Base-by-base conservation (phyloP, 768 basidiomycete species). In the Cystobasidium tubakii region DNA sequence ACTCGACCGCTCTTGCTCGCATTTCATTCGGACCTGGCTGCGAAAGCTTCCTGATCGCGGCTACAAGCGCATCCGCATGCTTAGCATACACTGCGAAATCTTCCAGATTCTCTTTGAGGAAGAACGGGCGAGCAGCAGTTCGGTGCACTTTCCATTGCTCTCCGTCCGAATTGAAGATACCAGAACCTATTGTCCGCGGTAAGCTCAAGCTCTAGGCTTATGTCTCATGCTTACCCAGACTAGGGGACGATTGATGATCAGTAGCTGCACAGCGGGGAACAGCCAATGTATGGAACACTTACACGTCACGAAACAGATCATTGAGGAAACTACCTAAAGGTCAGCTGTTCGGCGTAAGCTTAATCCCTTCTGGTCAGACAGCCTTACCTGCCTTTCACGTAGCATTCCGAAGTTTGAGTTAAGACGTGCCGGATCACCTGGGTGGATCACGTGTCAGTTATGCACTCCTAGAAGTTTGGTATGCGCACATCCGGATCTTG, bases 141-240 rank as follows among this genome's bases (percentile, higher is more conserved):
- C 67, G 53, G 53, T 70, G 67, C 15, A 4, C 23, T 17, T 57
- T 62, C 67, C 67, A 70, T 25, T 27, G 54, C 3, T 54, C 57
- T 15, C 67, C 67, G 27, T 70, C 67, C 17, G 67, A 70, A 31
- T 70, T 70, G 67, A 70, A 70, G 31, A 70, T 70, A 17, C 67
- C 67, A 6, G 55, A 27, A 13, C 67, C 67, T 70, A 42, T 7
- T 33, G 21, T 7, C 21, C 6, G 21, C 6, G 21, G 53, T 54
- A 54, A 54, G 7, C 9, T 33, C 62, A 9, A n/a, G 25, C 23
- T 63, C 10, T 25, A 31, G 7, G 21, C 4, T 39, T 31, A 23
- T 31, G 27, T n/a, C 6, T 6, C n/a, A 9, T 10, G 27, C 62
- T 21, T 31, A 63, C 62, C 62, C 31, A 63, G 31, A 31, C 62